Evolutionary conservation across 257 asterid genomes (phyloP).

Genomic region (Misopates orontium): DNA sequence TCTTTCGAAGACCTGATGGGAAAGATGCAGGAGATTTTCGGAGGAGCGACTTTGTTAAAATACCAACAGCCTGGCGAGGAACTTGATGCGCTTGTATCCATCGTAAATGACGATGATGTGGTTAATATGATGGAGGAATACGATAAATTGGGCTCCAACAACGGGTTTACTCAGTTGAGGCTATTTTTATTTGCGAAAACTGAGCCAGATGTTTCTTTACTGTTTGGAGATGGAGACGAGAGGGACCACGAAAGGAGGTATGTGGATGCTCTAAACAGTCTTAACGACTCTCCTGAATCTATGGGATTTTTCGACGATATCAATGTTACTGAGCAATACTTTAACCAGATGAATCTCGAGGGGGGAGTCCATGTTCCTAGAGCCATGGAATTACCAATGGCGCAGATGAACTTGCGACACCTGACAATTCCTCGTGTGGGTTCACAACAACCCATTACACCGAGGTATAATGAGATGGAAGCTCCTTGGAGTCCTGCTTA

Average conservation of each 20-base stretch:
- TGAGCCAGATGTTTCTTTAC: conserved; percentile 75
- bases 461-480: conserved; percentile 79
- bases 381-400: conserved; percentile 70
- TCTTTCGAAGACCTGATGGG: conserved; percentile 77
- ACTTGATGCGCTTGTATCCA: conserved; percentile 96
- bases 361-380: conserved; percentile 68
- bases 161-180: conserved; percentile 86
- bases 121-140: conserved; percentile 98
- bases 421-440: conserved; percentile 74
- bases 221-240: conserved; percentile 83
- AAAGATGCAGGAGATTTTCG: conserved; percentile 92
- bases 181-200: conserved; percentile 62
- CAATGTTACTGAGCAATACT: conserved; percentile 63
- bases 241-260: conserved; percentile 93
- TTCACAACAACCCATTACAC: conserved; percentile 64
- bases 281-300: conserved; percentile 82
- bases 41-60: conserved; percentile 67
- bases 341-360: conserved; percentile 71
- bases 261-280: conserved; percentile 93
- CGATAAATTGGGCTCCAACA: conserved; percentile 78
- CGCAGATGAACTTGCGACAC: conserved; percentile 64
- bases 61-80: conserved; percentile 99
- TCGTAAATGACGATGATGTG: conserved; percentile 94
- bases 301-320: conserved; percentile 60
- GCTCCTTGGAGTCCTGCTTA: conserved; percentile 98